Base-by-base conservation (phyloP, 306 rosid species). In the Amphicarpaea edgeworthii region DNA sequence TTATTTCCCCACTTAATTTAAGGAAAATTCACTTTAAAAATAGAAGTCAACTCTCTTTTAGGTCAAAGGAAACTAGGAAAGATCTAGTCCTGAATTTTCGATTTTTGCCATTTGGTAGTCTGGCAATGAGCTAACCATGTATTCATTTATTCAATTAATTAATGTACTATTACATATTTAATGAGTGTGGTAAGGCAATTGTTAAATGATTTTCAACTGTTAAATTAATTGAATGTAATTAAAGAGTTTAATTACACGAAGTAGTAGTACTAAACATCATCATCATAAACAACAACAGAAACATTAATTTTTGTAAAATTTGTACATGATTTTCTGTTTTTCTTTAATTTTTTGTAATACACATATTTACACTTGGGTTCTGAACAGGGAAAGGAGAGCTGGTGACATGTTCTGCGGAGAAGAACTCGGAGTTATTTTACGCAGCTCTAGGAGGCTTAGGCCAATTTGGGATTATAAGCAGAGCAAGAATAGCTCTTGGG, bases 361-460 rank as follows among this genome's bases (percentile, higher is more conserved):
- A n/a, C 46, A 75, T 75, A 16, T 32, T 32, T 47, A 75, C 26
- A 64, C 2, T 15, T 16, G 21, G 6, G 6, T 1, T 58, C n/a
- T 28, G 3, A 4, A 30, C 81, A 94, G 96, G 97, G 8, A 81
- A 79, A 78, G 98, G 99, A 5, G 96, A 96, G 8, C 8, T 62
- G 0, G 78, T 89, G 64, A 92, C 98, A 26, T 92, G 98, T 76
- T 92, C 98, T 1, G 34, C 82, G 2, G 51, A 54, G 19, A 79
- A 55, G 0, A 82, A 77, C 21, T 68, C 93, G 1, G 89, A 88
- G 15, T 86, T 96, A 59, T 96, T 92, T 80, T 63, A 89, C 46
- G 86, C 84, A 0, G 96, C 81, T 47, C 93, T 96, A 12, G 98
- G 99, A 73, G 99, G 99, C 46, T 79, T 96, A 69, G 99, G 99